Evolutionary conservation across 441 rosid species (phyloP).

Genomic region (Erodium chrysanthum): DNA sequence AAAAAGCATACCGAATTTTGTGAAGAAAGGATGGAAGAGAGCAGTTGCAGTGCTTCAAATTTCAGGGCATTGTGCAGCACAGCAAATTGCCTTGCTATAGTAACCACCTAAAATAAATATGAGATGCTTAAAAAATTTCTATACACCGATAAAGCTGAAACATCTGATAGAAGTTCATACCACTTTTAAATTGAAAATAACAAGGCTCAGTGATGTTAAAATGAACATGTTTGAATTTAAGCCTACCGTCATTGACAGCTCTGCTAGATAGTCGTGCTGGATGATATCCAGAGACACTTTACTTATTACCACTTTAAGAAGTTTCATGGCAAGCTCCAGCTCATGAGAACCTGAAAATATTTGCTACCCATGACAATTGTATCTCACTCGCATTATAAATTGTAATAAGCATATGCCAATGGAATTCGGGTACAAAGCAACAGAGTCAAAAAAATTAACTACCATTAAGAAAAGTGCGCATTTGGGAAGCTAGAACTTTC

Average conservation of each 20-base stretch:
- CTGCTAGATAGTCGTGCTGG: slow-evolving; percentile 29
- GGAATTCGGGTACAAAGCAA: background rate
- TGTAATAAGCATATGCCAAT: background rate
- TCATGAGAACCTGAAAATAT: slow-evolving; percentile 55
- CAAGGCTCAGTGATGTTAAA: background rate
- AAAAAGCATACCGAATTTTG: slow-evolving; percentile 37
- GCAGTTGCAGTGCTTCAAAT: slow-evolving; percentile 73
- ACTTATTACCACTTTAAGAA: slow-evolving; percentile 43
- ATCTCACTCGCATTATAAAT: too few relatives aligned
- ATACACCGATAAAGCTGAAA: background rate
- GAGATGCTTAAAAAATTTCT: slow-evolving; percentile 8
- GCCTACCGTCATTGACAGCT: slow-evolving; percentile 58
- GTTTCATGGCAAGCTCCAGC: slow-evolving; percentile 63
- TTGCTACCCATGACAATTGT: slow-evolving; percentile 5
- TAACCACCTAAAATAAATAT: slow-evolving; percentile 38
- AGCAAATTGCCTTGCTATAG: slow-evolving; percentile 62
- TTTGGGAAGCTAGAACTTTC: slow-evolving; percentile 56
- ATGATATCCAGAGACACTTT: slow-evolving; percentile 38
- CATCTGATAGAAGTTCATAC: background rate
- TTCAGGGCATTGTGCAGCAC: slow-evolving; percentile 64
- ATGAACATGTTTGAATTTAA: slow-evolving; percentile 11
- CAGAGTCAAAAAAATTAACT: slow-evolving; percentile 12
- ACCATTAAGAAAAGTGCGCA: slow-evolving; percentile 63
- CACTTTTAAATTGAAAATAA: background rate
- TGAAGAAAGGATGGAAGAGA: slow-evolving; percentile 60